These are phyloP conservation scores for Syncephalastrum monosporum DNA, from an alignment of 371 early-diverging fungal genomes.

Conservation along the genomic window DNA sequence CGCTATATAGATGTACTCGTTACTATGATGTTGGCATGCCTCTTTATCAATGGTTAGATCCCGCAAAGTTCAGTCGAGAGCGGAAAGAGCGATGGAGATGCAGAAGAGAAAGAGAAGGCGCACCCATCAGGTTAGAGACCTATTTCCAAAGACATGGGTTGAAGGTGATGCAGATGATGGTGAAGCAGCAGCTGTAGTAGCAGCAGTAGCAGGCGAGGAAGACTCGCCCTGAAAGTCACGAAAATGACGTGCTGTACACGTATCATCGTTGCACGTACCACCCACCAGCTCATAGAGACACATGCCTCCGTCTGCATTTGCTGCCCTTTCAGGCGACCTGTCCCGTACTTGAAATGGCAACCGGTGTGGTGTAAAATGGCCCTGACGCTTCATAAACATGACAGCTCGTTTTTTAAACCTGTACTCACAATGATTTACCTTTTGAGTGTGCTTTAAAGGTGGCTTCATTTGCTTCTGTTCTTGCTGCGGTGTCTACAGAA, in stretches of 20 bases:
- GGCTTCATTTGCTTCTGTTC: slow-evolving; percentile 3
- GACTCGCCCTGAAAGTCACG: slow-evolving; percentile 17
- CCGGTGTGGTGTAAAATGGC: slow-evolving; percentile 17
- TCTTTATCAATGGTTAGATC: too few relatives aligned
- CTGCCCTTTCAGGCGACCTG: background rate
- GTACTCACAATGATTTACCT: background rate
- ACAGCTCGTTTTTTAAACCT: background rate
- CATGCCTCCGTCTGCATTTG: slow-evolving; percentile 7
- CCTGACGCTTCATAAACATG: slow-evolving; percentile 9
- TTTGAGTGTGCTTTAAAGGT: background rate
- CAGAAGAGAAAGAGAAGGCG: slow-evolving; percentile 2
- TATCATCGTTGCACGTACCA: slow-evolving; percentile 30
- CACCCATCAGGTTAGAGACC: too few relatives aligned
- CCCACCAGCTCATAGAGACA: slow-evolving; percentile 22
- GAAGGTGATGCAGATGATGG: too few relatives aligned
- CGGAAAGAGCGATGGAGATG: slow-evolving; percentile 1
- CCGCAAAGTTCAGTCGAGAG: too few relatives aligned
- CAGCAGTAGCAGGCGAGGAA: too few relatives aligned
- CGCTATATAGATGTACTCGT: too few relatives aligned
- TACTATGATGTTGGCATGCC: too few relatives aligned
- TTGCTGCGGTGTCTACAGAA: too few relatives aligned
- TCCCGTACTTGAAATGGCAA: slow-evolving; percentile 15
- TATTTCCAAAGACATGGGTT: too few relatives aligned
- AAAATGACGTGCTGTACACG: slow-evolving; percentile 24
- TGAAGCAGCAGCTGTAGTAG: too few relatives aligned